phyloP scores from a whole-genome alignment of 1,284 basidiomycete genomes.

The Tylopilus sp. region DNA sequence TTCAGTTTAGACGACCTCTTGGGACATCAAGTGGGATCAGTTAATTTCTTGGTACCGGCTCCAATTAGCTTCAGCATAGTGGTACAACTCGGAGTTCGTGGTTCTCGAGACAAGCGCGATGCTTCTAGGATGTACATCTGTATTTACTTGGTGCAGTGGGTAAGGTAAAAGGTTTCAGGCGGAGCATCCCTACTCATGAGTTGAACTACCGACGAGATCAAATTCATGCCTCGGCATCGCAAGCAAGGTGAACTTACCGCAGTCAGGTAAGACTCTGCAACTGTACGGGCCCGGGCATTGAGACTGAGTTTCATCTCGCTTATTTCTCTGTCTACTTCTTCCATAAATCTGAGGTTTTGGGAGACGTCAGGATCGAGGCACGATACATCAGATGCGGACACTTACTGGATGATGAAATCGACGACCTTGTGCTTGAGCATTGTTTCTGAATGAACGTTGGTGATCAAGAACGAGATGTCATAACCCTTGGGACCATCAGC shows the following conservation, averaged over 20 bases:
- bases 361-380: neutral
- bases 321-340: slow-evolving; percentile 93
- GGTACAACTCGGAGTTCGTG: slow-evolving; percentile 14
- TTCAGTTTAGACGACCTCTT: slow-evolving; percentile 9
- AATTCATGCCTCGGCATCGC: neutral
- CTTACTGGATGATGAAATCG: slow-evolving; percentile 97
- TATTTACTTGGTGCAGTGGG: slow-evolving; percentile 15
- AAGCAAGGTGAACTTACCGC: slow-evolving; percentile 48
- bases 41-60: neutral
- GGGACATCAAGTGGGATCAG: slow-evolving; percentile 3
- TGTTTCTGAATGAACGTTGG: slow-evolving; percentile 93
- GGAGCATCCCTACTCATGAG: slow-evolving; percentile 12
- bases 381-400: slow-evolving; percentile 7
- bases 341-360: slow-evolving; percentile 76
- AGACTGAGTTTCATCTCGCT: slow-evolving; percentile 89
- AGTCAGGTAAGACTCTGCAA: slow-evolving; percentile 86
- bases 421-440: slow-evolving; percentile 99
- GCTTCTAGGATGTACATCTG: slow-evolving; percentile 19
- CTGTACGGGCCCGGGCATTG: slow-evolving; percentile 95
- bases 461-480: slow-evolving; percentile 98
- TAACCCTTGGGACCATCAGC: slow-evolving; percentile 64
- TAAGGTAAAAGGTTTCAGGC: slow-evolving; percentile 11
- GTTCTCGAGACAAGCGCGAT: slow-evolving; percentile 2
- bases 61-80: slow-evolving; percentile 7
- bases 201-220: slow-evolving; percentile 20